These are phyloP conservation scores for Mycena galopus DNA, from an alignment of 768 basidiomycete genomes.

Conservation along the genomic window DNA sequence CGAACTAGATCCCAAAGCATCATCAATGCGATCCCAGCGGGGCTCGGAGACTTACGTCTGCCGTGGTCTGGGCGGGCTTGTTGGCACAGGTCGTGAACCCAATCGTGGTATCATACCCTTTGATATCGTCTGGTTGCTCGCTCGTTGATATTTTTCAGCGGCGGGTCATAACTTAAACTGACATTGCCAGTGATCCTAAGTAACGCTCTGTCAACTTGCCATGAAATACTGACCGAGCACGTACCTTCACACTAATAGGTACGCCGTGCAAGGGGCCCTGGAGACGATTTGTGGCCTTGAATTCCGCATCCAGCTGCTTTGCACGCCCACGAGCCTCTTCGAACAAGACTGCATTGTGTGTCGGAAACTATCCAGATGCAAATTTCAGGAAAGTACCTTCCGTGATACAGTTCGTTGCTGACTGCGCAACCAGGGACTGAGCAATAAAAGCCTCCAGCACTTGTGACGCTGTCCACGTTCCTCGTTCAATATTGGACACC, in stretches of 20 bases:
- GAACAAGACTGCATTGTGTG: constrained; percentile 60
- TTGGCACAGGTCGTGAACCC: constrained; percentile 67
- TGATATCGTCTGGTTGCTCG: constrained; percentile 54
- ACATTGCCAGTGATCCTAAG: constrained; percentile 34
- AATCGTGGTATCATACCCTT: constrained; percentile 64
- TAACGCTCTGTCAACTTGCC: neutral
- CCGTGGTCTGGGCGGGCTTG: constrained; percentile 58
- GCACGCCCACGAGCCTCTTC: constrained; percentile 60
- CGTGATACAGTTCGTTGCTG: constrained; percentile 66
- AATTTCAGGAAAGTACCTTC: constrained; percentile 55
- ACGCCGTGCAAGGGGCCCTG: constrained; percentile 71
- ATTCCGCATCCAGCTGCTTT: constrained; percentile 60
- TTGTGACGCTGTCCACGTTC: constrained; percentile 60
- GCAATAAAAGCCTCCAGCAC: constrained; percentile 60
- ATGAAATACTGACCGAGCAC: constrained; percentile 38
- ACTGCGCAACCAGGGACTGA: constrained; percentile 59
- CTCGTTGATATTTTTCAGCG: too few relatives aligned
- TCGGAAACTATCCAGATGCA: neutral
- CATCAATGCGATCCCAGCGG: neutral
- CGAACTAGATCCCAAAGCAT: constrained; percentile 38
- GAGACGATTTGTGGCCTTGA: constrained; percentile 52
- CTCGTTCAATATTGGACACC: constrained; percentile 52
- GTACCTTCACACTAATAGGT: constrained; percentile 69
- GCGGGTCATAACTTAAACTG: too few relatives aligned
- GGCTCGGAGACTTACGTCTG: constrained; percentile 51